Conservation (phyloP, 2,329 filamentous ascomycete species). For the Aspergillus sp. region DNA sequence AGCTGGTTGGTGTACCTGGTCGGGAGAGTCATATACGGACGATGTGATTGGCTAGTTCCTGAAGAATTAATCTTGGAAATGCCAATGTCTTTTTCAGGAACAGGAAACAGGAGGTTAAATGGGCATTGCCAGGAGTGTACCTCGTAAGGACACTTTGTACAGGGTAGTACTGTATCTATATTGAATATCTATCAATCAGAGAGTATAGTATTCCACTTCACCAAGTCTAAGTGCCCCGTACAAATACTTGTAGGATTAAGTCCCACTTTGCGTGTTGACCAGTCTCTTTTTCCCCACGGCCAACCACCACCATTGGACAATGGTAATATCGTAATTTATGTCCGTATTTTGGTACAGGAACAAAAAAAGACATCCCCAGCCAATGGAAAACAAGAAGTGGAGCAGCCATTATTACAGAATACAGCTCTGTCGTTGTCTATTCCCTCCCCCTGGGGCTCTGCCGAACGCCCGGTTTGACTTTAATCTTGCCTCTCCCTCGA, state of each 20-base stretch:
- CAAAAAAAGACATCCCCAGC: neutral
- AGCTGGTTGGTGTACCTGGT: slow-evolving; percentile 28
- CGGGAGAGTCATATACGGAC: slow-evolving; percentile 5
- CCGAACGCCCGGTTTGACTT: neutral
- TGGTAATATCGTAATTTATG: no score
- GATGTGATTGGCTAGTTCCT: slow-evolving; percentile 18
- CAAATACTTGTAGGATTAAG: no score
- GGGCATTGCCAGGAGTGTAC: slow-evolving; percentile 2
- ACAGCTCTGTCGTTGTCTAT: no score
- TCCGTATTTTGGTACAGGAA: no score
- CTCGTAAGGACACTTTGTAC: neutral
- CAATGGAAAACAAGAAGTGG: neutral
- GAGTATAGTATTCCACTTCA: no score
- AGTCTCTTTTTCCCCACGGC: no score
- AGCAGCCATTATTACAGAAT: no score
- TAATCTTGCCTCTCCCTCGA: slow-evolving; percentile 17
- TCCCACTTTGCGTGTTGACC: no score
- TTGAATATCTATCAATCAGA: neutral
- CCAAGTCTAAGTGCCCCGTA: no score
- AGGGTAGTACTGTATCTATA: neutral
- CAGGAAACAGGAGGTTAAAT: slow-evolving; percentile 15
- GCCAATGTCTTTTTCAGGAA: slow-evolving; percentile 22
- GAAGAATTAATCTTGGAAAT: slow-evolving; percentile 17
- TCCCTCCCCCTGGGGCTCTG: no score
- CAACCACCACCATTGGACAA: no score